These are phyloP conservation scores for Acacia confusa DNA, from an alignment of 306 rosid genomes.

Conservation along the genomic window DNA sequence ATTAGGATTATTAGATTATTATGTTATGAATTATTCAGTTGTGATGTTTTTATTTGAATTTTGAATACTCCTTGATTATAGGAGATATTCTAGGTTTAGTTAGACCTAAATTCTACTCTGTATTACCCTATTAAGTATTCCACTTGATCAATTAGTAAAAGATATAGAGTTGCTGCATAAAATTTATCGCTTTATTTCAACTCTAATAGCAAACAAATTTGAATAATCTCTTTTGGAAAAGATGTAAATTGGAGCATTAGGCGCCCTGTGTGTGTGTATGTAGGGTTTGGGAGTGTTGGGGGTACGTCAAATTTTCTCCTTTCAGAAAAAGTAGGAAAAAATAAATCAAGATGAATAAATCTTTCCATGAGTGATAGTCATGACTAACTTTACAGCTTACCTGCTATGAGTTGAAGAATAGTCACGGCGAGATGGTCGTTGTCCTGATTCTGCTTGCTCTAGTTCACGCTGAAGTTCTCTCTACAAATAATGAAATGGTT, in stretches of 20 bases:
- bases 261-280: no score
- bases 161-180: no score
- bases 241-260: background rate
- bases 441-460: slow-evolving; percentile 92
- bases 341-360: background rate
- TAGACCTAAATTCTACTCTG: no score
- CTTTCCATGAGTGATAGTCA: background rate
- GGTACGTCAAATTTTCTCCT: background rate
- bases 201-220: background rate
- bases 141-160: no score
- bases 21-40: no score
- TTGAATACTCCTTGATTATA: no score
- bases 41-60: no score
- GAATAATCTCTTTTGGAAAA: background rate
- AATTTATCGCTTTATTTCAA: no score
- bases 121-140: no score
- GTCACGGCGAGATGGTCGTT: slow-evolving; percentile 79
- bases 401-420: slow-evolving; percentile 69
- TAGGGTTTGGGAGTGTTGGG: background rate
- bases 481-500: slow-evolving; percentile 44
- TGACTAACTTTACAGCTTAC: slow-evolving; percentile 42
- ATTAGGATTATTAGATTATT: no score
- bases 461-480: slow-evolving; percentile 91
- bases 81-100: no score
- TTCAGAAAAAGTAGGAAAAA: background rate